Percentiles rank a stretch among this genome's conserved stretches.
Evolutionary conservation across 2,329 filamentous ascomycete genomes (phyloP).

Genomic region (Cladophialophora carrionii): DNA sequence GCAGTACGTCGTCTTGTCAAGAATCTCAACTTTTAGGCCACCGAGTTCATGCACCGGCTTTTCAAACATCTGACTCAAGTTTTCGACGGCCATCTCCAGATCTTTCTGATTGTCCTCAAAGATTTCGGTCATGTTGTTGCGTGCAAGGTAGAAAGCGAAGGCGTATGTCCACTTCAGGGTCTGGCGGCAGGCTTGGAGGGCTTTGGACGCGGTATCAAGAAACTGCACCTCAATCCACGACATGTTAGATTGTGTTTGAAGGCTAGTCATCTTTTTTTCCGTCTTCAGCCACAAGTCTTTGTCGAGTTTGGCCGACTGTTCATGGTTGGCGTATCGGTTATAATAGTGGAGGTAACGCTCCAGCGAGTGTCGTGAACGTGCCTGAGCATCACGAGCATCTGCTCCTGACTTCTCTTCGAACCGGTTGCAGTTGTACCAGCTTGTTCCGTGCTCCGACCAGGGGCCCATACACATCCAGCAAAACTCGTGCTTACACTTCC

Average conservation of each 20-base stretch:
- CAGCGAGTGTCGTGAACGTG: conserved; percentile 83
- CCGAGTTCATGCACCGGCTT: conserved; percentile 87
- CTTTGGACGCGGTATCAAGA: conserved; percentile 87
- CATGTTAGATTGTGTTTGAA: conserved; percentile 91
- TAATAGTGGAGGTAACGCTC: conserved; percentile 99
- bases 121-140: conserved; percentile 94
- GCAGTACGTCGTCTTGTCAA: conserved; percentile 98
- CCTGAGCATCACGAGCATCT: conserved; percentile 88
- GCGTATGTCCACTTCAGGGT: conserved; percentile 99
- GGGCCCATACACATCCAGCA: conserved; percentile 99
- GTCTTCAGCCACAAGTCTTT: conserved; percentile 96
- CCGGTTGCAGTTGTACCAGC: conserved; percentile 99
- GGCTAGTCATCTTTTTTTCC: conserved; percentile 97
- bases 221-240: conserved; percentile 99
- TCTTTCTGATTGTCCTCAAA: conserved; percentile 99
- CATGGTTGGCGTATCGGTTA: conserved; percentile 98
- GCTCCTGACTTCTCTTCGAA: conserved; percentile 94
- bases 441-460: conserved; percentile 97
- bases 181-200: conserved; percentile 94
- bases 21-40: conserved; percentile 90
- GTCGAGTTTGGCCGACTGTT: conserved; percentile 94
- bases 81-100: conserved; percentile 94
- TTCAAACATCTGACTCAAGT: conserved; percentile 98
- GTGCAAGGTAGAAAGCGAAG: conserved; percentile 94
- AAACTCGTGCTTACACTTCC: conserved; percentile 94